These are phyloP conservation scores for Capsicum pubescens DNA, from an alignment of 257 asterid genomes.

Conservation along the genomic window DNA sequence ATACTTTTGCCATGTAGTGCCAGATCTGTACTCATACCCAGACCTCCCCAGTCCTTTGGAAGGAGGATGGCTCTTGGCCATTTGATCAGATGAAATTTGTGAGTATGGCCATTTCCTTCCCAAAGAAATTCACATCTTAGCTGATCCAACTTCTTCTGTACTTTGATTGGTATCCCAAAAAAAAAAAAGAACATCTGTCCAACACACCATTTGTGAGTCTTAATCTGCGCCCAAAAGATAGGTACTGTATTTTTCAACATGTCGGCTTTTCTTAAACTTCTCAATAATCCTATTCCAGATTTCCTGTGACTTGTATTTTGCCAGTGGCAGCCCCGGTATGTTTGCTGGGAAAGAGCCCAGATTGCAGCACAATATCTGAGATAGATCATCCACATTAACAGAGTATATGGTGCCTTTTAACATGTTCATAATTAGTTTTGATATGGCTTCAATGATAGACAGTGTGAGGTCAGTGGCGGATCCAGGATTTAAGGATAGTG, in stretches of 20 bases:
- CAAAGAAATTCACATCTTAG: slow-evolving; percentile 16
- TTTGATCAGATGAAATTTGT: slow-evolving; percentile 1
- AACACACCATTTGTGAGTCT: background rate
- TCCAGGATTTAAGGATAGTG: too few relatives aligned
- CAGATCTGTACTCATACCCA: background rate
- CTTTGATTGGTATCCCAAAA: background rate
- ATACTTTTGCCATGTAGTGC: background rate
- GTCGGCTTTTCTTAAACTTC: background rate
- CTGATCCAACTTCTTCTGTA: slow-evolving; percentile 1
- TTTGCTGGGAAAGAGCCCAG: background rate
- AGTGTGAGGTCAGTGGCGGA: too few relatives aligned
- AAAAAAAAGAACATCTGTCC: background rate
- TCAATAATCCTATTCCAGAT: slow-evolving; percentile 2
- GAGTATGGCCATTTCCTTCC: background rate
- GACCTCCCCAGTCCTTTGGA: background rate
- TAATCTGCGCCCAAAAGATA: background rate
- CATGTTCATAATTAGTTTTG: background rate
- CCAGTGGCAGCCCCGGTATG: background rate
- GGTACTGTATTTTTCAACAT: background rate
- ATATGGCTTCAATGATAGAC: too few relatives aligned
- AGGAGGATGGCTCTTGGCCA: slow-evolving; percentile 20
- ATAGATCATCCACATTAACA: background rate
- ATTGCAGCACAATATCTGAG: background rate
- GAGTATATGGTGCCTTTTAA: background rate
- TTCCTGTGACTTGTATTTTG: background rate